Conservation (phyloP, 495 filamentous ascomycete genomes). For the Sordaria brevicollis region DNA sequence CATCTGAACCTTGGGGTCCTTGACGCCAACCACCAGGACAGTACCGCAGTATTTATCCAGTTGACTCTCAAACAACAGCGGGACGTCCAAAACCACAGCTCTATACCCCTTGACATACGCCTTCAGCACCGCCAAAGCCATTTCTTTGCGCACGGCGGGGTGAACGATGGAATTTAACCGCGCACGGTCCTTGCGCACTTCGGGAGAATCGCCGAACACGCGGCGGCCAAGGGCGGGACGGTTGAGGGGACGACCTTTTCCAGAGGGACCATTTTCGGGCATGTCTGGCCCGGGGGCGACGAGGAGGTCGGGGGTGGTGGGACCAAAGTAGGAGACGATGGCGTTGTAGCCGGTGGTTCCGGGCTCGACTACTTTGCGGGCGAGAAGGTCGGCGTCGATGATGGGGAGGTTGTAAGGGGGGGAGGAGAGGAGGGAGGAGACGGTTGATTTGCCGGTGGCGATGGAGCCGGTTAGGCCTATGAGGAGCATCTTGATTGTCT, state of each 20-base stretch:
- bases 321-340: slow-evolving; percentile 68
- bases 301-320: slow-evolving; percentile 76
- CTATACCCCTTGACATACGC: slow-evolving; percentile 63
- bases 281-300: slow-evolving; percentile 35
- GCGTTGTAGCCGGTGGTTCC: slow-evolving; percentile 71
- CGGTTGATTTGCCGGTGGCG: slow-evolving; percentile 96
- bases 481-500: slow-evolving; percentile 64
- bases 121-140: slow-evolving; percentile 54
- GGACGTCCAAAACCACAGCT: slow-evolving; percentile 90
- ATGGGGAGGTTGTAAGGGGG: slow-evolving; percentile 81
- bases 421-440: slow-evolving; percentile 67
- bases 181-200: slow-evolving; percentile 52
- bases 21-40: slow-evolving; percentile 76
- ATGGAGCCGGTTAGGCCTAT: slow-evolving; percentile 96
- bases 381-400: slow-evolving; percentile 89
- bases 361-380: slow-evolving; percentile 83
- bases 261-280: slow-evolving; percentile 32
- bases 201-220: slow-evolving; percentile 67
- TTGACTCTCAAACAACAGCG: slow-evolving; percentile 76
- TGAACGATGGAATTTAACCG: slow-evolving; percentile 87
- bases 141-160: slow-evolving; percentile 68
- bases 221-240: slow-evolving; percentile 72
- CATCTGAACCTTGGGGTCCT: slow-evolving; percentile 69
- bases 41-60: slow-evolving; percentile 72
- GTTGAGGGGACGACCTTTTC: slow-evolving; percentile 63